phyloP scores from a whole-genome alignment of 352 stramenopile genomes.

The Globisporangium barbulae region DNA sequence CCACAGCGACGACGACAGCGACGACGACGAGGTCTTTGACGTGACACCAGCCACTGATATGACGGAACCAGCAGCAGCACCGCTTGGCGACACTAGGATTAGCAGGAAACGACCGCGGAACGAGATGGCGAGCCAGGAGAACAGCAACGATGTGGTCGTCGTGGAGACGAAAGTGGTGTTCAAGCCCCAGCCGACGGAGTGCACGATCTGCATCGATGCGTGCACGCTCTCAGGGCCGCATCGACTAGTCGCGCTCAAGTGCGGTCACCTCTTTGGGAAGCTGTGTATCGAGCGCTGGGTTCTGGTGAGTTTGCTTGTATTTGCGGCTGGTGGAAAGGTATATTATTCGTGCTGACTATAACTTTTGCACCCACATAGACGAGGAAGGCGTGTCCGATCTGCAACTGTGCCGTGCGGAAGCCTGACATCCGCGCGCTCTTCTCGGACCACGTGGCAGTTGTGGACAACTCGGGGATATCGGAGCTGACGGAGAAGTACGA shows the following conservation, averaged over 20 bases:
- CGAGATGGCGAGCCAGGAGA: constrained; percentile 1
- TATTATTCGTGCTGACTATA: neutral
- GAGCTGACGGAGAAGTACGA: constrained; percentile 49
- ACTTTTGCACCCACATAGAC: neutral
- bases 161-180: constrained; percentile 22
- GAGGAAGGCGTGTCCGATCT: constrained; percentile 18
- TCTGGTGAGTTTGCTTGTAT: constrained; percentile 15
- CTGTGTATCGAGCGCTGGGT: constrained; percentile 78
- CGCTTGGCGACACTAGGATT: neutral
- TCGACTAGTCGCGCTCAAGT: constrained; percentile 69
- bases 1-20: constrained; percentile 3
- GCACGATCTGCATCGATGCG: constrained; percentile 68
- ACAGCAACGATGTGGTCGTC: constrained; percentile 3
- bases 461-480: neutral
- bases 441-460: constrained; percentile 62
- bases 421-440: constrained; percentile 56
- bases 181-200: constrained; percentile 62
- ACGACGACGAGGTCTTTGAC: constrained; percentile 3
- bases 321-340: neutral
- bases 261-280: constrained; percentile 72
- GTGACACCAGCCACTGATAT: neutral
- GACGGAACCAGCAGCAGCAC: neutral
- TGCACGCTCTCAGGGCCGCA: constrained; percentile 59
- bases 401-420: constrained; percentile 34
- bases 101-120: constrained; percentile 15